These are phyloP conservation scores for Blepharisma japonicum DNA, from an alignment of 73 alveolate species.

Conservation along the genomic window DNA sequence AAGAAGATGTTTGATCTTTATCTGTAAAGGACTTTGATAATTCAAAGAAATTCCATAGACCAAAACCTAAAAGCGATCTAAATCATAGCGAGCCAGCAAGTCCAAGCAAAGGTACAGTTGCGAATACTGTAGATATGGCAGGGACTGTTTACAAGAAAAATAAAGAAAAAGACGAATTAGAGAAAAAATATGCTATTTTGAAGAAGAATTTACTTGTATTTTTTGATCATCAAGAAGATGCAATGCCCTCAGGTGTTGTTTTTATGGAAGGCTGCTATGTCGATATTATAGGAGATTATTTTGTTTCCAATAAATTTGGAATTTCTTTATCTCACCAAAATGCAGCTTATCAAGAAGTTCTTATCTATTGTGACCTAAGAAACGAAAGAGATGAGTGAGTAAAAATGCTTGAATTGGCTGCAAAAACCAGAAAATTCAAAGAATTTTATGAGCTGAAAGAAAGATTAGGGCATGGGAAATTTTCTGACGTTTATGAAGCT, in stretches of 20 bases:
- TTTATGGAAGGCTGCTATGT: conserved; percentile 18
- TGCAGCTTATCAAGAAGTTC: neutral
- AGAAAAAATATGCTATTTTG: too few species aligned
- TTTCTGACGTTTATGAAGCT: neutral
- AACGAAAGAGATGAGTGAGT: neutral
- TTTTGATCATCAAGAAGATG: neutral
- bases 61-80: too few species aligned
- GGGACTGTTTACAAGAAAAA: too few species aligned
- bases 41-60: too few species aligned
- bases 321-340: neutral
- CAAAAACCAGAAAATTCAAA: neutral
- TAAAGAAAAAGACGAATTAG: too few species aligned
- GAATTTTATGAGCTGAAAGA: conserved; percentile 20
- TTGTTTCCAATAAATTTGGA: neutral
- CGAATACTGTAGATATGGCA: too few species aligned
- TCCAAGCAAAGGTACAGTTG: too few species aligned
- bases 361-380: neutral
- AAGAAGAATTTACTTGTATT: neutral
- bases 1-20: too few species aligned
- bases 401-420: neutral
- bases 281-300: neutral
- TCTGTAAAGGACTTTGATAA: too few species aligned
- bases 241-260: neutral
- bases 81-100: too few species aligned
- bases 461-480: conserved; percentile 6